These are phyloP conservation scores for Casuarina equisetifolia DNA, from an alignment of 306 rosid genomes.

Conservation along the genomic window DNA sequence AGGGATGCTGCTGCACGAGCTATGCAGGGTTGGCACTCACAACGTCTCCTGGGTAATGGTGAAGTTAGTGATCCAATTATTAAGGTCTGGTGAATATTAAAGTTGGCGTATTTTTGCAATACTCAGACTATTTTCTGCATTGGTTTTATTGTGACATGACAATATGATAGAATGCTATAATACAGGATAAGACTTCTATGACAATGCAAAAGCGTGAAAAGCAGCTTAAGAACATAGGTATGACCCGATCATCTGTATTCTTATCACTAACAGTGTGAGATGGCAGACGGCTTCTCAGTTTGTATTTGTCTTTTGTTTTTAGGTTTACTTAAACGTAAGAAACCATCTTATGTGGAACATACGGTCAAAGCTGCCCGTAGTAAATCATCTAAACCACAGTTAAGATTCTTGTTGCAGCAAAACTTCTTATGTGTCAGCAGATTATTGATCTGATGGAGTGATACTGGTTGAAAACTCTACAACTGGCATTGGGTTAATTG, in stretches of 20 bases:
- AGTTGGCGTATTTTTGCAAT: constrained; percentile 25
- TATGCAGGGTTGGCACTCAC: constrained; percentile 99
- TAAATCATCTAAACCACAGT: constrained; percentile 86
- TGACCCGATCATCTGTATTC: constrained; percentile 30
- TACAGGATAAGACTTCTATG: constrained; percentile 72
- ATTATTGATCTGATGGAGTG: constrained; percentile 23
- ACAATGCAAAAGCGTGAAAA: constrained; percentile 89
- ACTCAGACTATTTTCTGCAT: not conserved
- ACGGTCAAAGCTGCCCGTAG: constrained; percentile 68
- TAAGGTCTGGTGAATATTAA: constrained; percentile 58
- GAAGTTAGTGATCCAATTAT: constrained; percentile 96
- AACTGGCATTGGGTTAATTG: constrained; percentile 14
- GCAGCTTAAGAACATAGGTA: constrained; percentile 89
- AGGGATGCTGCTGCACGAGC: constrained; percentile 99
- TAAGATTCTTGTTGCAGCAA: constrained; percentile 39
- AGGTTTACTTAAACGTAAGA: constrained; percentile 87
- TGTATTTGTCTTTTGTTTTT: constrained; percentile 30
- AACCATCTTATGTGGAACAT: constrained; percentile 68
- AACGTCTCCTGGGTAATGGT: constrained; percentile 89
- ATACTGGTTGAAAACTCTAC: constrained; percentile 13
- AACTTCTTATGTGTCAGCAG: constrained; percentile 7
- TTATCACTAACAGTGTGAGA: constrained; percentile 11
- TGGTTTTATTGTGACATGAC: constrained; percentile 20
- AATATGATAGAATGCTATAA: constrained; percentile 21
- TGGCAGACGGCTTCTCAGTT: constrained; percentile 26